phyloP scores from a whole-genome alignment of 2,329 filamentous ascomycete genomes.

The Paramyrothecium roridum region DNA sequence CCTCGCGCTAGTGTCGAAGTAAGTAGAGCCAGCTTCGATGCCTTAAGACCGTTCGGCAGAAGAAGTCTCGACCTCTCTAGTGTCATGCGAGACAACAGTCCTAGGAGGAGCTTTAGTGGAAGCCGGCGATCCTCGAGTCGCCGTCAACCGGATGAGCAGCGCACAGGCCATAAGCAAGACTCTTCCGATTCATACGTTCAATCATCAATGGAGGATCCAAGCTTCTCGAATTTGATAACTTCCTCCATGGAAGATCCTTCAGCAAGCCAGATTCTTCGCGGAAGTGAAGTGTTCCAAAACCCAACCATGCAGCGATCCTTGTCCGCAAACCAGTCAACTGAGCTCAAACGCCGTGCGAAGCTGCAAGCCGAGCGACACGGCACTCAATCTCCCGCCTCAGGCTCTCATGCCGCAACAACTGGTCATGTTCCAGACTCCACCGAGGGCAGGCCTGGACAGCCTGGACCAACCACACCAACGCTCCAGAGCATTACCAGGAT shows the following conservation, averaged over 20 bases:
- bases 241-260: constrained; percentile 76
- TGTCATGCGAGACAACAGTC: constrained; percentile 36
- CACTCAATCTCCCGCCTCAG: background rate
- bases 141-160: constrained; percentile 41
- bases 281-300: constrained; percentile 84
- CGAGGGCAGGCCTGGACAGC: constrained; percentile 7
- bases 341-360: constrained; percentile 6
- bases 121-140: constrained; percentile 50
- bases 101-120: constrained; percentile 62
- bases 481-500: constrained; percentile 54
- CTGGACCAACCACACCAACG: constrained; percentile 33
- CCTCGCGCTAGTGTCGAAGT: constrained; percentile 54
- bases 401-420: constrained; percentile 34
- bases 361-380: constrained; percentile 1
- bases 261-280: constrained; percentile 83
- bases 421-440: constrained; percentile 24
- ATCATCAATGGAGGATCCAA: constrained; percentile 69
- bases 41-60: constrained; percentile 41
- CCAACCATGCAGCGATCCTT: constrained; percentile 62
- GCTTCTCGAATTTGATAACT: constrained; percentile 65
- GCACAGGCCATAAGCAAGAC: constrained; percentile 45
- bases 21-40: constrained; percentile 50
- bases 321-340: constrained; percentile 29
- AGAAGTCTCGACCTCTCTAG: constrained; percentile 51
- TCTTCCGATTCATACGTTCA: constrained; percentile 75